Evolutionary conservation across 2,329 filamentous ascomycete genomes (phyloP).

Genomic region (Sporothrix mexicana): DNA sequence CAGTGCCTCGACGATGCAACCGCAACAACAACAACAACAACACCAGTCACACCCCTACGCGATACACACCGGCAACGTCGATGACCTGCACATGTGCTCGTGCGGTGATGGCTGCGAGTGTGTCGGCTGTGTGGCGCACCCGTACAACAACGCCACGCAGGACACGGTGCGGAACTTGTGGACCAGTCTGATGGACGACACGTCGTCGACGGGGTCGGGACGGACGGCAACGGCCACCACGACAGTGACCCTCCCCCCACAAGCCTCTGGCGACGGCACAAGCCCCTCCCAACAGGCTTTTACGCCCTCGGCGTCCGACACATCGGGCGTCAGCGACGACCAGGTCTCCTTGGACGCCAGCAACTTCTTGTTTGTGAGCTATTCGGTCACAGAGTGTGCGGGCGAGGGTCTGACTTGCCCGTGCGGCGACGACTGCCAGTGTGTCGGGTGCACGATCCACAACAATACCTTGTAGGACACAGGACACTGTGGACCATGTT

Average conservation of each 20-base stretch:
- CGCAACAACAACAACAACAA: not conserved
- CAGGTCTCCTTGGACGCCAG: constrained; percentile 55
- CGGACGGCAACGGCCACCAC: not conserved
- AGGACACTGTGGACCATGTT: not conserved
- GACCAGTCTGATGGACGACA: constrained; percentile 35
- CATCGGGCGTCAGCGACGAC: constrained; percentile 56
- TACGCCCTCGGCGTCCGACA: constrained; percentile 52
- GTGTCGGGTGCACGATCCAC: constrained; percentile 71
- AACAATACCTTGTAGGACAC: constrained; percentile 48
- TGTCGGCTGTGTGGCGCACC: constrained; percentile 39
- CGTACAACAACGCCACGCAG: constrained; percentile 39
- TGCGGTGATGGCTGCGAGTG: constrained; percentile 41
- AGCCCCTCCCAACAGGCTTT: constrained; percentile 48
- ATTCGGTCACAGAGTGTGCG: constrained; percentile 39
- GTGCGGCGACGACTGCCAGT: constrained; percentile 70
- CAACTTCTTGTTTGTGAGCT: constrained; percentile 64
- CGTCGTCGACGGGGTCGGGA: not conserved
- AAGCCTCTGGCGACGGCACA: not conserved
- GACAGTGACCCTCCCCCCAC: not conserved
- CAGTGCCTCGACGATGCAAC: not conserved
- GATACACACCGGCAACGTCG: not conserved
- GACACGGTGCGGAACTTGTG: constrained; percentile 38
- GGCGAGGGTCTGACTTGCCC: constrained; percentile 51
- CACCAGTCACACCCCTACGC: not conserved
- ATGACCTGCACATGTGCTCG: constrained; percentile 37